These are phyloP conservation scores for Ceratocystis diversiconidia DNA, from an alignment of 2,329 filamentous ascomycete genomes.

Conservation along the genomic window DNA sequence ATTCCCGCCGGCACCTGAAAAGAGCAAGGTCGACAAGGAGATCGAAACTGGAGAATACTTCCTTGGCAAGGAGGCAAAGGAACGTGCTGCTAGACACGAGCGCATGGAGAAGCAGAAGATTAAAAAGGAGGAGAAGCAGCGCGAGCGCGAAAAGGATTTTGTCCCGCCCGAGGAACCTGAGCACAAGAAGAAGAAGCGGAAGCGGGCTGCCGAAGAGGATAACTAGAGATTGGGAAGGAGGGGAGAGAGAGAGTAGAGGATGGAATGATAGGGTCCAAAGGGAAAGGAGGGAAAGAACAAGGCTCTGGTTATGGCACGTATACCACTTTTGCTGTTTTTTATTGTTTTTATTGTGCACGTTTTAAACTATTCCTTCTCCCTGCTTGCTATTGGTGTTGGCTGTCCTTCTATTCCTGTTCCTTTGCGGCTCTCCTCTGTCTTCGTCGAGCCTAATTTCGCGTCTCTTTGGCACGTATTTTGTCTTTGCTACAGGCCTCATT, in stretches of 20 bases:
- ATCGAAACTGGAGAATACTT: slow-evolving; percentile 98
- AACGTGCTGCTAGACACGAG: slow-evolving; percentile 64
- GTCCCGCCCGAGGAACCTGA: slow-evolving; percentile 68
- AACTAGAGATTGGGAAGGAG: slow-evolving; percentile 22
- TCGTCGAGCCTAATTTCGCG: neutral
- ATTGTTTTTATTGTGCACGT: slow-evolving; percentile 9
- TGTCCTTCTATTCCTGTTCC: neutral
- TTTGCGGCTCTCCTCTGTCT: neutral
- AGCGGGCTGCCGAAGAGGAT: slow-evolving; percentile 24
- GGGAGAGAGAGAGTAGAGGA: slow-evolving; percentile 9
- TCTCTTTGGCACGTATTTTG: neutral
- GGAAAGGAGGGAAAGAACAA: neutral
- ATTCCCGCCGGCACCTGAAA: slow-evolving; percentile 91
- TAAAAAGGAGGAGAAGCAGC: slow-evolving; percentile 79
- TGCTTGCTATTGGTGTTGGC: neutral
- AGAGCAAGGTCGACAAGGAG: slow-evolving; percentile 97
- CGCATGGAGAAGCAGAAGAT: slow-evolving; percentile 70
- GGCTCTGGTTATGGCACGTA: neutral
- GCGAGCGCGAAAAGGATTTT: slow-evolving; percentile 73
- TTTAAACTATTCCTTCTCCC: neutral
- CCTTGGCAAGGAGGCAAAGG: slow-evolving; percentile 81
- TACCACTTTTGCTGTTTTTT: slow-evolving; percentile 14
- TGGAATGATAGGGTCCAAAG: slow-evolving; percentile 10
- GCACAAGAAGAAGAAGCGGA: slow-evolving; percentile 49
- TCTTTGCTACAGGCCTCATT: neutral